Conservation (phyloP, 495 filamentous ascomycete species). For the Trichocladium uniseriatum region DNA sequence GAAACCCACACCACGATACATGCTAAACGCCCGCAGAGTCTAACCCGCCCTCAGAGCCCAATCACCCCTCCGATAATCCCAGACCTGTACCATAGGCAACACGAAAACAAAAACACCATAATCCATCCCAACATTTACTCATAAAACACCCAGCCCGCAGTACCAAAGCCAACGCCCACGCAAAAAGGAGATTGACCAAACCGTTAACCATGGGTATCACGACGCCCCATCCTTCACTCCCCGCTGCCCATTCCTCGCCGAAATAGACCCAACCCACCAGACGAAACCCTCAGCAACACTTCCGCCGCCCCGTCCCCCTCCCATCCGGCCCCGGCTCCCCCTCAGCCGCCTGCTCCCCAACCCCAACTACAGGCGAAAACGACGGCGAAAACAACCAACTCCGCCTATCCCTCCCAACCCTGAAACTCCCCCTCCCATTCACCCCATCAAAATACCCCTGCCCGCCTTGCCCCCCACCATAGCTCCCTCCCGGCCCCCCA, state of each 20-base stretch:
- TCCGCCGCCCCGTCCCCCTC: constrained; percentile 16
- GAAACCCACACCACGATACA: no score
- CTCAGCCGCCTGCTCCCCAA: constrained; percentile 29
- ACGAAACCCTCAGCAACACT: constrained; percentile 16
- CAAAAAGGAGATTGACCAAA: no score
- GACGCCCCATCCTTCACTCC: not conserved
- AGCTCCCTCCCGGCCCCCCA: constrained; percentile 3
- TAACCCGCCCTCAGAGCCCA: no score
- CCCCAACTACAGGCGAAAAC: constrained; percentile 39
- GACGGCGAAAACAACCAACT: constrained; percentile 51
- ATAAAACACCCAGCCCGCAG: no score
- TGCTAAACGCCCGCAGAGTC: no score
- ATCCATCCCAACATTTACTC: no score
- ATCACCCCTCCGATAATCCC: no score
- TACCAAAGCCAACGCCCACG: no score
- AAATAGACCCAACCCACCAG: no score
- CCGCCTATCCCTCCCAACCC: constrained; percentile 51
- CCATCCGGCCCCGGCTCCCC: constrained; percentile 20
- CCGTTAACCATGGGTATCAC: constrained; percentile 12
- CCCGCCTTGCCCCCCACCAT: constrained; percentile 3
- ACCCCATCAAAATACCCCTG: constrained; percentile 41
- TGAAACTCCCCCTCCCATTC: constrained; percentile 47
- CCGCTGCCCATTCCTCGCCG: not conserved
- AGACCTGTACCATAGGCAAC: no score
- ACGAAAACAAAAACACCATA: no score